A percentile compares a stretch with the other conserved stretches of the same genome.
Conservation (phyloP, 768 basidiomycete species). For the Macrolepiota albuminosa region DNA sequence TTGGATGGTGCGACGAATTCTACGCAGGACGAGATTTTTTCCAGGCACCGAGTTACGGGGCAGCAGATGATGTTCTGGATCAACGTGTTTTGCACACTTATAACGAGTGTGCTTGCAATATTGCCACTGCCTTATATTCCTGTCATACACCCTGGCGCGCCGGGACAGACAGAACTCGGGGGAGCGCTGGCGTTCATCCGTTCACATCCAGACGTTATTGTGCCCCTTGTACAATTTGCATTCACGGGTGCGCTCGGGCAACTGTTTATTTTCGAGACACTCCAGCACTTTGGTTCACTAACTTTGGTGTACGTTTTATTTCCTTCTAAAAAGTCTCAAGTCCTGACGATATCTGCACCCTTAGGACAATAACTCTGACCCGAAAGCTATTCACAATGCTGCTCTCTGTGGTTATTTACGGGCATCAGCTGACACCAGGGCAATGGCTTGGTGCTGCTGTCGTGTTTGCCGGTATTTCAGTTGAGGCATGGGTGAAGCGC, state of each 20-base stretch:
- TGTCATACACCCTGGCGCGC: constrained; percentile 66
- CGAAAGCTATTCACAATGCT: constrained; percentile 98
- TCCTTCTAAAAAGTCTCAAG: not conserved
- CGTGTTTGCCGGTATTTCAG: constrained; percentile 93
- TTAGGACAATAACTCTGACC: constrained; percentile 90
- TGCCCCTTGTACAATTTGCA: constrained; percentile 79
- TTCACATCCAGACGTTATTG: constrained; percentile 68
- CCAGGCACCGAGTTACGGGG: constrained; percentile 64
- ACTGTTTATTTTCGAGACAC: constrained; percentile 95
- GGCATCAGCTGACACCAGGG: constrained; percentile 75
- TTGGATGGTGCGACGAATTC: constrained; percentile 94
- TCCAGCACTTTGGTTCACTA: constrained; percentile 86
- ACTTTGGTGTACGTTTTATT: constrained; percentile 63
- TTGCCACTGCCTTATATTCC: constrained; percentile 80
- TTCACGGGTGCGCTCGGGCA: constrained; percentile 92
- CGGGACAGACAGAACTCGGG: constrained; percentile 57
- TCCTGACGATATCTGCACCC: not conserved
- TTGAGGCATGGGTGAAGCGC: constrained; percentile 90
- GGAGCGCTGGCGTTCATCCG: constrained; percentile 70
- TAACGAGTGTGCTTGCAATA: constrained; percentile 64
- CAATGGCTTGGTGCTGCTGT: constrained; percentile 93
- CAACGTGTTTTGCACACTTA: constrained; percentile 76
- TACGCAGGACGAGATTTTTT: constrained; percentile 96
- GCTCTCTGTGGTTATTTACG: constrained; percentile 87
- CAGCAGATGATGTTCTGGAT: constrained; percentile 99